These are phyloP conservation scores for Tricholoma hemisulphureum DNA, from an alignment of 768 basidiomycete genomes.

Conservation along the genomic window DNA sequence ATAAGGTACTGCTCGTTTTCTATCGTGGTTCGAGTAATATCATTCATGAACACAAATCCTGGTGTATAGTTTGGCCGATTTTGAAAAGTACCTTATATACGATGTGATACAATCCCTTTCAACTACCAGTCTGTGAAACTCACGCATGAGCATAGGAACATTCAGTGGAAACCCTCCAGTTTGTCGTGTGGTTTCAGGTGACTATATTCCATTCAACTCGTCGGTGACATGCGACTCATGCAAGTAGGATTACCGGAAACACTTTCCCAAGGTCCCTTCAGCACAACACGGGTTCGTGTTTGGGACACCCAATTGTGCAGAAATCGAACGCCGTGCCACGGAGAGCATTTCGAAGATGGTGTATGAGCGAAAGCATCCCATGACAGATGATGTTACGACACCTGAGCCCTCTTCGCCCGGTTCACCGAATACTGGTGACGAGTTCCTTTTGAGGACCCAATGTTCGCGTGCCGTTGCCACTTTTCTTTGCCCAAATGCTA, in stretches of 20 bases:
- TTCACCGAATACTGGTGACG: neutral
- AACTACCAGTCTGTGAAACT: no score
- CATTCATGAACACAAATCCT: neutral
- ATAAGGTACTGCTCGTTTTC: conserved; percentile 27
- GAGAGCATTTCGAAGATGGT: conserved; percentile 13
- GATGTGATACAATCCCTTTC: conserved; percentile 22
- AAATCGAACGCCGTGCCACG: conserved; percentile 7
- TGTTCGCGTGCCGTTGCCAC: conserved; percentile 30
- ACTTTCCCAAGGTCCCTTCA: conserved; percentile 30
- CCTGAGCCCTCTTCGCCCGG: neutral
- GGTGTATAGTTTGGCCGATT: conserved; percentile 26
- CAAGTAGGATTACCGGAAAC: conserved; percentile 34
- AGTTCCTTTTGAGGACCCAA: conserved; percentile 21
- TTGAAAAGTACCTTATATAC: conserved; percentile 26
- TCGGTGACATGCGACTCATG: conserved; percentile 3
- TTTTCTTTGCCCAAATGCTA: conserved; percentile 28
- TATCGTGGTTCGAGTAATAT: neutral
- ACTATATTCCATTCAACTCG: conserved; percentile 1
- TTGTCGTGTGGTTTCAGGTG: conserved; percentile 36
- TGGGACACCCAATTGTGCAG: conserved; percentile 3
- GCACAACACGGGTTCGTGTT: conserved; percentile 23
- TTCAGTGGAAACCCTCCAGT: conserved; percentile 34
- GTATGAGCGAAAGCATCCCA: neutral
- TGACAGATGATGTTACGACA: neutral
- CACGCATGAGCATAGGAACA: conserved; percentile 20